Base-by-base conservation (phyloP, 345 rosid genomes). In the Eucalyptus pumila region DNA sequence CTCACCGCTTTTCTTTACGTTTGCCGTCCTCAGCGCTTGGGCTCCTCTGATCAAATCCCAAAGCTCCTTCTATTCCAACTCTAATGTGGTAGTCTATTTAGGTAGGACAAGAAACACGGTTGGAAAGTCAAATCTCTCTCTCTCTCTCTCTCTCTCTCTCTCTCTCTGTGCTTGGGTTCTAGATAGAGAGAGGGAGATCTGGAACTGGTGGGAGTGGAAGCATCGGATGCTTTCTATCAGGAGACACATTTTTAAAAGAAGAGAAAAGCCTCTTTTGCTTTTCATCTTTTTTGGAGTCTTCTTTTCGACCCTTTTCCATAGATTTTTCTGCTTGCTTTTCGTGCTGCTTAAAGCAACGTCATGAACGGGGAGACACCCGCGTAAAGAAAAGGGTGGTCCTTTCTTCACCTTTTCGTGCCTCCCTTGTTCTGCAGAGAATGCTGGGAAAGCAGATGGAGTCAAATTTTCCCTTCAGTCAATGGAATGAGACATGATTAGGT, bases 301-400 rank as follows among this genome's bases (percentile, higher is more conserved):
- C 62, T 85, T 88, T n/a, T 80, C 65, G 80, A 85, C 45, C 32
- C 85, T 88, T 88, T 42, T 52, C 76, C 86, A 34, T 87, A 32
- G 60, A 80, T 69, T 91, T 87, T 51, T 86, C 86, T 85, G 49
- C 45, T 88, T 13, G 24, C 88, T 67, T 92, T 91, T 80, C 44
- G 45, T 90, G 91, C 87, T 86, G 90, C 86, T 26, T 40, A 76
- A 85, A 91, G 91, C 16, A 89, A 89, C 88, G 90, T 65, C 91
- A 86, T 47, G 50, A 80, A 16, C 65, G 87, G 87, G 88, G 89
- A 90, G 90, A 89, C 89, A 90, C 91, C 89, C 89, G 60, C 85
- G 34, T 85, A 89, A 86, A 89, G 90, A 67, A 88, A 32, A 80
- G 83, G n/a, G 49, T 44, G 58, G 58, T 52, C 67, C 49, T n/a